Conservation (phyloP, 257 asterid species). For the Parsonsia alboflavescens region DNA sequence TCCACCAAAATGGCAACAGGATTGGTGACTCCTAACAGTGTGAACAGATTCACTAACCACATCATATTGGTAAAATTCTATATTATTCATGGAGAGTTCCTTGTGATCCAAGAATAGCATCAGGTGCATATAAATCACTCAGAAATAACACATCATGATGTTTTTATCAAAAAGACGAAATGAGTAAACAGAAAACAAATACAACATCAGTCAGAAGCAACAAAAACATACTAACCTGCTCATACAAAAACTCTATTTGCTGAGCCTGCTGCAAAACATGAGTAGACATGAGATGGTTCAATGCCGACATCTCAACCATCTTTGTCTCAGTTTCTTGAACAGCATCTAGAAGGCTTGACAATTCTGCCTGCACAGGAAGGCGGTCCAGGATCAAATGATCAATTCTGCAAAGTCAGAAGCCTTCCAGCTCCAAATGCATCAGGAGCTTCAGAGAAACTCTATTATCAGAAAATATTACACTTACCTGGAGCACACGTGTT, state of each 20-base stretch:
- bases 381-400: not conserved
- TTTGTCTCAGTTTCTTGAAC: slow-evolving; percentile 86
- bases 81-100: too few species aligned
- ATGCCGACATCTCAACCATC: slow-evolving; percentile 93
- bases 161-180: too few species aligned
- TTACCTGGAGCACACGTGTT: slow-evolving; percentile 88
- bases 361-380: slow-evolving; percentile 54
- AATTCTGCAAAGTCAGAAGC: not conserved
- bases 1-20: too few species aligned
- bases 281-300: slow-evolving; percentile 94
- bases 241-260: slow-evolving; percentile 79
- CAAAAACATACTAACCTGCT: slow-evolving; percentile 46
- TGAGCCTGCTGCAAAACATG: slow-evolving; percentile 90
- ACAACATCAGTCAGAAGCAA: not conserved
- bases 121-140: too few species aligned
- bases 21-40: too few species aligned
- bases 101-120: too few species aligned
- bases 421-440: not conserved
- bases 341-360: slow-evolving; percentile 76
- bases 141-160: too few species aligned
- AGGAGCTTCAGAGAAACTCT: slow-evolving; percentile 7
- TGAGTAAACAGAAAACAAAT: too few species aligned
- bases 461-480: not conserved
- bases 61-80: too few species aligned
- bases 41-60: too few species aligned